Evolutionary conservation across 495 filamentous ascomycete genomes (phyloP), one percentile per base, ranked within the genome.

Genomic region (Polyplosphaeria fusca): DNA sequence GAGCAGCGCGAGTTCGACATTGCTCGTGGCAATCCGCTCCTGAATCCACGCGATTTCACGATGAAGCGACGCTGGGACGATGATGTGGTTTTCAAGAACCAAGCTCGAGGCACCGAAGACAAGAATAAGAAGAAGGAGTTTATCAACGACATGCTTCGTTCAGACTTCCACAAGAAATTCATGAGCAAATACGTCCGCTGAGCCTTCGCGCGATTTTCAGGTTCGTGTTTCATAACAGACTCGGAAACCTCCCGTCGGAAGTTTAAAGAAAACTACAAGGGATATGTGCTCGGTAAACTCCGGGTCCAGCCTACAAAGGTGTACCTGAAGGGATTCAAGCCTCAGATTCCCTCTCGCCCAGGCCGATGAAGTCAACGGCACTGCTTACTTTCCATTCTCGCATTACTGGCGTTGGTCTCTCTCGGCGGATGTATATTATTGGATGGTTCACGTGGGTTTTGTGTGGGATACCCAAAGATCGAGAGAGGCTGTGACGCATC

Each of bases 61-160:
- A 77, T 88, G 51, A 90, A 88, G 75, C 74, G 88, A 5, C 16
- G 43, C 19, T 98, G 93, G 93, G 93, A 98, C 63, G 93, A 98
- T 58, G 93, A 98, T 74, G 93, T 98, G n/a, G 90, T 98, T 16
- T 98, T 98, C 74, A 96, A 95, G 76, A 98, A 98, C 71, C 93
- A 97, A 72, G 93, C 91, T 27, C 81, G 94, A 41, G 93, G 93
- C 2, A 96, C 90, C 9, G 93, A 96, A 65, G 90, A 95, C 51
- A 89, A 86, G 73, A 77, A 79, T 43, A 90, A 91, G 74, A 86
- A 82, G 72, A 94, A 91, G 73, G 90, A 96, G 73, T 98, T 97
- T 77, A 89, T 98, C 68, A 98, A 98, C 67, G 93, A 98, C 74
- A 75, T 97, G 67, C 74, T 98, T 53, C 84, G 93, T 52, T 94